These are phyloP conservation scores for Kwoniella shivajii DNA, from an alignment of 1,284 basidiomycete genomes.

Conservation along the genomic window DNA sequence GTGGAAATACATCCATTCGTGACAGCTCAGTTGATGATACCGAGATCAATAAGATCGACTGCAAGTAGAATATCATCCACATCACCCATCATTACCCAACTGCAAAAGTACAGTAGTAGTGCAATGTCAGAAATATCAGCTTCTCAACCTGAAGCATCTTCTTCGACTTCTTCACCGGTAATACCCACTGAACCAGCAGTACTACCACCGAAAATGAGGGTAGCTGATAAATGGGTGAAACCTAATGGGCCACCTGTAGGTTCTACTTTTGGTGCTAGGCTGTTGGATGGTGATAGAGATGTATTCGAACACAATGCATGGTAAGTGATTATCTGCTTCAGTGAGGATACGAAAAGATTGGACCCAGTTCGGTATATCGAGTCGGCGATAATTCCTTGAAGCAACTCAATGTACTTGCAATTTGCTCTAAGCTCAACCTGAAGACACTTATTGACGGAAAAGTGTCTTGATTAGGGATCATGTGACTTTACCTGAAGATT, in stretches of 20 bases:
- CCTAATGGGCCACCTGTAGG: slow-evolving; percentile 50
- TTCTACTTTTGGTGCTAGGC: slow-evolving; percentile 48
- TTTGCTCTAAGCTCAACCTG: too few relatives aligned
- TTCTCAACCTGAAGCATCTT: neutral
- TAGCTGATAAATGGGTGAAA: slow-evolving; percentile 51
- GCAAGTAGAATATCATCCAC: too few relatives aligned
- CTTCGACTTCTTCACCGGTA: neutral
- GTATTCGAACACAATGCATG: slow-evolving; percentile 53
- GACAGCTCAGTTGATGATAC: too few relatives aligned
- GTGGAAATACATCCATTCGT: too few relatives aligned
- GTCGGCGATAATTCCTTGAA: too few relatives aligned
- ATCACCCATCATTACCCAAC: neutral
- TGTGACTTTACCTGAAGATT: slow-evolving; percentile 78
- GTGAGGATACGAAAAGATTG: slow-evolving; percentile 2
- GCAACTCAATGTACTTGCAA: too few relatives aligned
- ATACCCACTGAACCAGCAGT: neutral
- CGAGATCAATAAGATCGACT: too few relatives aligned
- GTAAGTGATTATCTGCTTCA: slow-evolving; percentile 39
- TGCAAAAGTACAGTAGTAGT: too few relatives aligned
- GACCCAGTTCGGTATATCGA: too few relatives aligned
- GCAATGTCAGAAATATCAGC: neutral
- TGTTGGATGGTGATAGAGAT: slow-evolving; percentile 46
- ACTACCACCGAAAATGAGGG: slow-evolving; percentile 10
- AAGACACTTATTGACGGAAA: too few relatives aligned
- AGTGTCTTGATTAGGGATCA: slow-evolving; percentile 73